Base-by-base conservation (phyloP, 2,329 filamentous ascomycete species). In the Penicillium paneum region DNA sequence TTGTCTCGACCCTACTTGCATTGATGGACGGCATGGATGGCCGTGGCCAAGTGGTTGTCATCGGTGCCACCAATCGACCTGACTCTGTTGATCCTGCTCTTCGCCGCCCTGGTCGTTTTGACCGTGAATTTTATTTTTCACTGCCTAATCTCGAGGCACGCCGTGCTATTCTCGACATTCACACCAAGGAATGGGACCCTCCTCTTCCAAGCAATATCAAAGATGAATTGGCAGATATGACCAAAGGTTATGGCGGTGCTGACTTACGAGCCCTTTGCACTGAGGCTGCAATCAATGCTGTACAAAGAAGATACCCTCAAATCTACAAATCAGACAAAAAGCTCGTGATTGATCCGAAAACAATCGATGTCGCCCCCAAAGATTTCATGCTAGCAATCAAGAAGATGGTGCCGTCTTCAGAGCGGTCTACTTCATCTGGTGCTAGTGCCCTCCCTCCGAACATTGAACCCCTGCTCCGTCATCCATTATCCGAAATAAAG, bases 1-100 rank as follows among this genome's bases (percentile, higher is more conserved):
- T 99, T 60, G 93, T 97, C 13, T 95, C 92, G 1, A 97, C 92
- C 1, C 77, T 97, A n/a, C 79, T 97, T 56, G 92, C 92, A 0
- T 76, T 97, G 66, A 97, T 97, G 92, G 92, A 97, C 72, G 92
- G 92, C 59, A 97, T 97, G 92, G 93, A 97, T 67, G 92, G 91
- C n/a, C 87, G 92, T 70, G 93, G 93, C 29, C 94, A 99, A 73
- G 94, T 99, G 57, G 96, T 99, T 69, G 92, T 99, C 34, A 97
- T 99, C 66, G 94, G 94, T 62, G 94, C 94, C n/a, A 99, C 93
- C 54, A 99, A 99, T 71, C 86, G 93, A 61, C 93, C 94, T 0
- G 93, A 97, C 73, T 96, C 94, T 49, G 92, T 99, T 58, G 93
- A 99, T 71, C 93, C 93, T 62, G 93, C 93, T n/a, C 81, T 99